Conservation (phyloP, 441 rosid genomes). For the Euphorbia schlechtendalii region DNA sequence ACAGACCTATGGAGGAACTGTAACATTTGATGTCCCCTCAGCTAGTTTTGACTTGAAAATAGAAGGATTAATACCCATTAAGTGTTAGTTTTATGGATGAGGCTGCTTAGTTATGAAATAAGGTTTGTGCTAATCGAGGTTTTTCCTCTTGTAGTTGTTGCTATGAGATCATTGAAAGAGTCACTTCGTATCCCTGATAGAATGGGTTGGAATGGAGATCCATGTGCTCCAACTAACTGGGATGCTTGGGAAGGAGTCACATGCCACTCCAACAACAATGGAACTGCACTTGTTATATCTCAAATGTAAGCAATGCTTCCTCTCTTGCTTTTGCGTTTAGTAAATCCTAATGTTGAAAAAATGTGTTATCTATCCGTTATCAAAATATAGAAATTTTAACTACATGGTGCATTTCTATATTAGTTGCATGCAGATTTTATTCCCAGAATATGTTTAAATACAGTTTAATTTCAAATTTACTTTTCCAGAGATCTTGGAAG, state of each 20-base stretch:
- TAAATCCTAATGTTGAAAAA: not conserved
- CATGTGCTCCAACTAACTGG: conserved; percentile 97
- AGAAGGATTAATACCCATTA: not conserved
- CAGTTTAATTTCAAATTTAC: conserved; percentile 1
- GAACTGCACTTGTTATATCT: conserved; percentile 66
- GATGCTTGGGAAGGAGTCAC: conserved; percentile 99
- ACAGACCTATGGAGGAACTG: not conserved
- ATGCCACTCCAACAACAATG: conserved; percentile 58
- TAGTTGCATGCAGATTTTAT: not conserved
- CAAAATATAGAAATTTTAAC: not conserved
- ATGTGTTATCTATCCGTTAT: conserved; percentile 1
- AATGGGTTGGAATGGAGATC: conserved; percentile 99
- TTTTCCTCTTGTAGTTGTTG: conserved; percentile 38
- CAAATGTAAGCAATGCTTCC: conserved; percentile 58
- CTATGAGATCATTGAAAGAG: conserved; percentile 89
- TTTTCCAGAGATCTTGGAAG: conserved; percentile 82
- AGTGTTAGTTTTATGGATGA: not conserved
- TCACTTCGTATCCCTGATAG: conserved; percentile 78
- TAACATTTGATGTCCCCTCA: not conserved
- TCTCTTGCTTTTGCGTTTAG: not conserved
- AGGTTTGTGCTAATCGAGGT: conserved; percentile 1
- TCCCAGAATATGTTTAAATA: not conserved
- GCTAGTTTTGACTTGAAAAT: not conserved
- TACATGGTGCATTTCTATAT: not conserved
- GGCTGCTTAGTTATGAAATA: not conserved